Evolutionary conservation across 768 basidiomycete species (phyloP), one percentile per base, ranked within the genome.

Genomic region (Cystobasidium ongulense): DNA sequence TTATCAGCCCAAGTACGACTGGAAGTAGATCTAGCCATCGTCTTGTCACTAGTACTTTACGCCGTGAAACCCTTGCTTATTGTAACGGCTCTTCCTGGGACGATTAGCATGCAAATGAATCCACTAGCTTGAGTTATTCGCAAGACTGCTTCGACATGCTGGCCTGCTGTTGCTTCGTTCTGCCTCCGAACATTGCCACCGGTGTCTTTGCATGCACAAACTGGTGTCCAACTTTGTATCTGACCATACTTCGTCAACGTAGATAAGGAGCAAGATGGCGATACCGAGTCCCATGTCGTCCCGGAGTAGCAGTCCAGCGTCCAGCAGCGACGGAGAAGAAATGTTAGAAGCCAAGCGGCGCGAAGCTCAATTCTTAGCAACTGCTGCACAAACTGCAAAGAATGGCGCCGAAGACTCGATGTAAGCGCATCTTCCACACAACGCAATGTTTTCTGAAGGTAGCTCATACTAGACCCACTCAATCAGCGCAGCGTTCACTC

Each of bases 1-100:
- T 17, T 78, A 66, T 54, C 64, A 71, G 61, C 76, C 76, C 2
- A 72, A 76, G 72, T 75, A 75, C 38, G 75, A 67, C 33, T 75
- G 77, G 76, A 68, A 75, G 66, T 73, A 63, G 46, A 50, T 50
- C 8, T n/a, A n/a, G n/a, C n/a, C n/a, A n/a, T n/a, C n/a, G n/a
- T n/a, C n/a, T n/a, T n/a, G n/a, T n/a, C n/a, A n/a, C n/a, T n/a
- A n/a, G n/a, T n/a, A n/a, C n/a, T n/a, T n/a, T n/a, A n/a, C n/a
- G n/a, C n/a, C n/a, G n/a, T n/a, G n/a, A n/a, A n/a, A n/a, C n/a
- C n/a, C n/a, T n/a, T n/a, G n/a, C n/a, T n/a, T n/a, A n/a, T n/a
- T n/a, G n/a, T n/a, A n/a, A n/a, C n/a, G n/a, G n/a, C n/a, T n/a
- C n/a, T n/a, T n/a, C n/a, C n/a, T n/a, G n/a, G n/a, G n/a, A n/a